These are phyloP conservation scores for Chlamydomonas schloesseri DNA, from an alignment of 139 green algal genomes.

Conservation along the genomic window DNA sequence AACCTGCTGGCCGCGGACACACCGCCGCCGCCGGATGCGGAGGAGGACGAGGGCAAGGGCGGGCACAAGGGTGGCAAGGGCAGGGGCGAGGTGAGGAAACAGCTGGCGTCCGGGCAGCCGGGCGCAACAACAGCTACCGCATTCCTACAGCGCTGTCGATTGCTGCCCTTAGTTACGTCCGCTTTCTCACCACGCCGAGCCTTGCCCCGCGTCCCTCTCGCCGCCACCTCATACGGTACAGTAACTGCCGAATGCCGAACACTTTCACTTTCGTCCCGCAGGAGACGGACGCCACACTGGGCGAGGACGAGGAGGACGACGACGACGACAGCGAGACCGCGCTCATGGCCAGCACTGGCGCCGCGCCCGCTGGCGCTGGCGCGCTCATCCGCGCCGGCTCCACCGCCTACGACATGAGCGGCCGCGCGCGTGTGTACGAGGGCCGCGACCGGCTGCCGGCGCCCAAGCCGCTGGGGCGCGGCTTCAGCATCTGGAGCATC, in stretches of 20 bases:
- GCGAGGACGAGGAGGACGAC: conserved; percentile 37
- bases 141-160: too few species aligned
- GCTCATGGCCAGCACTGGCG: neutral
- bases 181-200: too few species aligned
- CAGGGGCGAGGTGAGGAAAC: conserved; percentile 19
- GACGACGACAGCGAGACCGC: conserved; percentile 14
- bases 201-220: too few species aligned
- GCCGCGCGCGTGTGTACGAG: neutral
- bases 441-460: conserved; percentile 49
- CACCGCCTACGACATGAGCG: too few species aligned
- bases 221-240: too few species aligned
- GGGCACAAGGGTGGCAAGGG: neutral
- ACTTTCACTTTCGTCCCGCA: neutral
- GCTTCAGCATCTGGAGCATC: conserved; percentile 89
- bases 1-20: conserved; percentile 31
- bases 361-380: neutral
- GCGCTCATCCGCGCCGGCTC: neutral
- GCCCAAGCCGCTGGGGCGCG: conserved; percentile 54
- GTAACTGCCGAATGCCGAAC: too few species aligned
- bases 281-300: conserved; percentile 30
- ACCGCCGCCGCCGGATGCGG: conserved; percentile 22
- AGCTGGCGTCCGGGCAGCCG: too few species aligned
- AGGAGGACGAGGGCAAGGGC: conserved; percentile 15
- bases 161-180: too few species aligned
- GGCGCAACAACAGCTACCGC: too few species aligned